phyloP scores from a whole-genome alignment of 371 early-diverging fungal species.

The Mucor circinelloides region DNA sequence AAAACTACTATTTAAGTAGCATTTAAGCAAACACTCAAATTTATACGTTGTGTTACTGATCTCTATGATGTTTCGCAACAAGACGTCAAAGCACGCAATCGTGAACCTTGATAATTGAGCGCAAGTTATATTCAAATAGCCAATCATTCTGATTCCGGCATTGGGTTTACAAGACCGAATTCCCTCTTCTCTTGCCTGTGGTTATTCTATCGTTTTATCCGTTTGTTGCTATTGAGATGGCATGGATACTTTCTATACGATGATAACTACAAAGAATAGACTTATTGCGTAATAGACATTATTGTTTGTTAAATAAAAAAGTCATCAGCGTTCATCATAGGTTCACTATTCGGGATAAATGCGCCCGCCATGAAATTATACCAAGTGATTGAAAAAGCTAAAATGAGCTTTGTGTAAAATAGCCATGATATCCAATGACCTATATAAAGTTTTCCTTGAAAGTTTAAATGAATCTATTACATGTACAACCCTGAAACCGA shows the following conservation, averaged over 20 bases:
- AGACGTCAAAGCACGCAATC: constrained; percentile 37
- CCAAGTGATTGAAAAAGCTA: not conserved
- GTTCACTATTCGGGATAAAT: not conserved
- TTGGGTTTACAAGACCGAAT: not conserved
- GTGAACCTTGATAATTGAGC: constrained; percentile 13
- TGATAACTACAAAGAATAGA: not conserved
- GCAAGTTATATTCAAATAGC: not conserved
- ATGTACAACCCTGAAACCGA: not conserved
- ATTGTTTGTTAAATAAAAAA: not conserved
- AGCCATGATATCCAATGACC: not conserved
- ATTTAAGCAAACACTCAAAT: not conserved
- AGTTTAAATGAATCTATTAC: not conserved
- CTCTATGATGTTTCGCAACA: constrained; percentile 26
- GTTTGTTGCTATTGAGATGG: not conserved
- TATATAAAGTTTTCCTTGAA: not conserved
- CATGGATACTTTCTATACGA: not conserved
- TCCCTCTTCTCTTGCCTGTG: not conserved
- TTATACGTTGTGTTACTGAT: constrained; percentile 13
- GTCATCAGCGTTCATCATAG: not conserved
- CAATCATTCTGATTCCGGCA: constrained; percentile 9
- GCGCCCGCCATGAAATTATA: not conserved
- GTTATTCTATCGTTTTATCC: too few relatives aligned
- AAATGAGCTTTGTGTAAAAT: not conserved
- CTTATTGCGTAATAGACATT: not conserved
- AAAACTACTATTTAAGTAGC: not conserved